Conservation (phyloP, 192 early-diverging fungal species). For the Chytriomyces sp. region DNA sequence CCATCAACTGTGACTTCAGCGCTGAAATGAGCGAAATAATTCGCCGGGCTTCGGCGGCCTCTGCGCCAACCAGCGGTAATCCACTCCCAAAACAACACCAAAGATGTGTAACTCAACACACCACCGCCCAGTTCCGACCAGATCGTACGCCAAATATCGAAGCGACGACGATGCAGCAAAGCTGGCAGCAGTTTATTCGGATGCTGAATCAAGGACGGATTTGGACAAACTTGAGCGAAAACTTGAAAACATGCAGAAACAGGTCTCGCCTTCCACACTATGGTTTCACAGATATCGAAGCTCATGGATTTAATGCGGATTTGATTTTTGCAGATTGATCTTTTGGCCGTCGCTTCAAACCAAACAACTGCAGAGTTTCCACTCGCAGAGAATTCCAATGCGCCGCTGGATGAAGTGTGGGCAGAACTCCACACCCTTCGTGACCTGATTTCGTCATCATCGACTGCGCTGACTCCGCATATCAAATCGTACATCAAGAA, state of each 20-base stretch:
- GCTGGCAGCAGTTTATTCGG: neutral
- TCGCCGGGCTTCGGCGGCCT: neutral
- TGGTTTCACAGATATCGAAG: too few relatives aligned
- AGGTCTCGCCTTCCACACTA: neutral
- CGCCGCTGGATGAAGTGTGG: slow-evolving; percentile 11
- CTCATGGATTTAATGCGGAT: too few relatives aligned
- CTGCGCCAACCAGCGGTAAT: neutral
- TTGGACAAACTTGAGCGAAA: neutral
- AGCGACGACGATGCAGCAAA: neutral
- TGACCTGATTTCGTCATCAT: neutral
- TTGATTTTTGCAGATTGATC: too few relatives aligned
- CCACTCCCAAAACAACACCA: neutral
- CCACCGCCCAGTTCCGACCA: neutral
- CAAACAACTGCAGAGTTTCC: too few relatives aligned
- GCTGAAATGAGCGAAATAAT: slow-evolving; percentile 13
- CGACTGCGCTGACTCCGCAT: neutral
- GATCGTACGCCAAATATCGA: neutral
- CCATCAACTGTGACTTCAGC: slow-evolving; percentile 25
- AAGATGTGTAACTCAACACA: neutral
- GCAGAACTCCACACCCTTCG: neutral
- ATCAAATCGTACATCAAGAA: slow-evolving; percentile 19
- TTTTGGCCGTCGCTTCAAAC: too few relatives aligned
- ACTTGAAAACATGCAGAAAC: neutral
- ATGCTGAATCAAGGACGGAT: neutral
- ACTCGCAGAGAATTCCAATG: too few relatives aligned